Evolutionary conservation across 176 grass and related monocot species (phyloP).

Genomic region (Saccharum spontaneum): DNA sequence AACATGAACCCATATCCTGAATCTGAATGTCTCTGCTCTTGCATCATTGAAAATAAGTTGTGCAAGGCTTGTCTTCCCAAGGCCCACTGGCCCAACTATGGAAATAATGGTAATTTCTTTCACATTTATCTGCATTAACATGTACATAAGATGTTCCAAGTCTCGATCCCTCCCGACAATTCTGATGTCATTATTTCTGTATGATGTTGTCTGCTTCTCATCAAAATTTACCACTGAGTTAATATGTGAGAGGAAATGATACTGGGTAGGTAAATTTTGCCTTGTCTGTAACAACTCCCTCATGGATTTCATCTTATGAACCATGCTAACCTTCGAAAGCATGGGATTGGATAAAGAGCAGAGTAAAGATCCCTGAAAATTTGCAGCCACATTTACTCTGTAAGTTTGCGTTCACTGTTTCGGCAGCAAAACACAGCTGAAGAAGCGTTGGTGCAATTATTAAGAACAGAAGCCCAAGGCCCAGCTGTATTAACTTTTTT

Average conservation of each 20-base stretch:
- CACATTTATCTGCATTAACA: slow-evolving; percentile 16
- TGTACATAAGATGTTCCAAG: slow-evolving; percentile 17
- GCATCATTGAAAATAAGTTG: slow-evolving; percentile 47
- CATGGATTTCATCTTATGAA: slow-evolving; percentile 58
- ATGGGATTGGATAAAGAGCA: slow-evolving; percentile 46
- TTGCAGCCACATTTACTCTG: slow-evolving; percentile 7
- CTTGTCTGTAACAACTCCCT: slow-evolving; percentile 38
- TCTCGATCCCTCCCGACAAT: slow-evolving; percentile 39
- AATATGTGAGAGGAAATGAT: slow-evolving; percentile 45
- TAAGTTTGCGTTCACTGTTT: background rate
- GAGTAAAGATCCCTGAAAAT: slow-evolving; percentile 47
- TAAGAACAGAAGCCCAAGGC: background rate
- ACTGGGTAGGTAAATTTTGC: slow-evolving; percentile 36
- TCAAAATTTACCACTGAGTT: slow-evolving; percentile 30
- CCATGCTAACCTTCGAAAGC: slow-evolving; percentile 41
- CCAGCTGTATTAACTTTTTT: too few species aligned
- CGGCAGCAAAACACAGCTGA: background rate
- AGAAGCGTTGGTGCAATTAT: slow-evolving; percentile 7
- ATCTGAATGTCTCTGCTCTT: slow-evolving; percentile 32
- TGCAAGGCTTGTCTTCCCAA: slow-evolving; percentile 57
- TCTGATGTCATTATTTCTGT: slow-evolving; percentile 31
- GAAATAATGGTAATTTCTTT: slow-evolving; percentile 42
- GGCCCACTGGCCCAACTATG: slow-evolving; percentile 47
- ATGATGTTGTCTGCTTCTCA: slow-evolving; percentile 49
- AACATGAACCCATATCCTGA: slow-evolving; percentile 57